These are phyloP conservation scores for Massarina eburnea DNA, from an alignment of 2,329 filamentous ascomycete species.

Conservation along the genomic window DNA sequence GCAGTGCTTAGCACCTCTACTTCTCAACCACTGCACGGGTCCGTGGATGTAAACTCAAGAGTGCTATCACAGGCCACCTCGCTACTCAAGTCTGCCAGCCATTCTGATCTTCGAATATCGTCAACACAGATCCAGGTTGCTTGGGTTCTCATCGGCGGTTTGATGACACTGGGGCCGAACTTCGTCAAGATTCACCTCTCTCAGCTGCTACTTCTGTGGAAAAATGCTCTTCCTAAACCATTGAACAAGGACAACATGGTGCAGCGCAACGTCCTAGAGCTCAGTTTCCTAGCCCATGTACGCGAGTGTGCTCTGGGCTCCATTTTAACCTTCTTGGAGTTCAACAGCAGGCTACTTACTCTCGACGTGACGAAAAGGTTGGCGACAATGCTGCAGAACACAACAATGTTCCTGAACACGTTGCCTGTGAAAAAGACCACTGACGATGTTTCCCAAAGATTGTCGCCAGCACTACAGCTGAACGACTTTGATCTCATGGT, in stretches of 20 bases:
- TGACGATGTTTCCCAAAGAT: slow-evolving; percentile 81
- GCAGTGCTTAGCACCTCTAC: slow-evolving; percentile 89
- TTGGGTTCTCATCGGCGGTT: slow-evolving; percentile 92
- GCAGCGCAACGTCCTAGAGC: slow-evolving; percentile 80
- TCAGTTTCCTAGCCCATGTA: slow-evolving; percentile 91
- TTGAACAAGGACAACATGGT: slow-evolving; percentile 89
- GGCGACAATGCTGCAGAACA: slow-evolving; percentile 92
- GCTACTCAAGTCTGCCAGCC: slow-evolving; percentile 86
- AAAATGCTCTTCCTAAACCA: slow-evolving; percentile 93
- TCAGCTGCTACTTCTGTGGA: slow-evolving; percentile 91
- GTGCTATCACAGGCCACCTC: slow-evolving; percentile 90
- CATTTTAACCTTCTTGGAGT: slow-evolving; percentile 88
- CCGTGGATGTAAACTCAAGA: slow-evolving; percentile 90
- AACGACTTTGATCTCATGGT: slow-evolving; percentile 93
- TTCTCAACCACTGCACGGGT: slow-evolving; percentile 85
- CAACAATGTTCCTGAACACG: slow-evolving; percentile 82
- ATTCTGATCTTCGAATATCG: slow-evolving; percentile 85
- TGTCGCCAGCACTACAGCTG: slow-evolving; percentile 83
- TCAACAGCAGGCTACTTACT: slow-evolving; percentile 87
- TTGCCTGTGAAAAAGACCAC: slow-evolving; percentile 80
- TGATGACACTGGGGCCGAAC: slow-evolving; percentile 95
- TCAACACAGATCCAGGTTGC: slow-evolving; percentile 96
- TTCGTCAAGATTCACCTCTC: slow-evolving; percentile 99
- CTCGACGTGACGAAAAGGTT: slow-evolving; percentile 93
- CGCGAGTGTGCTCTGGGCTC: slow-evolving; percentile 91